Base-by-base conservation (phyloP, 1,139 yeast species). In the Suhomyces bolitotheri region DNA sequence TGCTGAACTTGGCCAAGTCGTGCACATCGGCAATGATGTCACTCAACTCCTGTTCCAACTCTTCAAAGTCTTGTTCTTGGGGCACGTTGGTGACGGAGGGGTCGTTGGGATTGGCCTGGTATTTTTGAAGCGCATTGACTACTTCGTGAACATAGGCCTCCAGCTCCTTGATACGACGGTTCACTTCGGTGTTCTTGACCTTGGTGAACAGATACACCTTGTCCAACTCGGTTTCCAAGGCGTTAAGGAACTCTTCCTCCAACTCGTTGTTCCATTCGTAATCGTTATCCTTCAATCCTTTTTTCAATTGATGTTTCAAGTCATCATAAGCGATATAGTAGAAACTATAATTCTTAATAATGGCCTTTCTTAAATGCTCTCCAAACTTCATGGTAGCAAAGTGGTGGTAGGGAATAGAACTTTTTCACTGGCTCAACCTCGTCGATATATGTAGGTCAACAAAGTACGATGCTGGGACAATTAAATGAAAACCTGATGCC, bases 11-110 rank as follows among this genome's bases (percentile, higher is more conserved):
- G 47, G 96, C 96, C 55, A 92, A 74, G 62, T 92, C 98, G 54
- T 92, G 97, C 31, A 92, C 97, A 64, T 90, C 97, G 20, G 97
- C 97, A 61, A 92, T 90, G 48, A 92, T 82, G 52, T 90, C 97
- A 37, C 90, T 80, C 49, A 92, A 71, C 55, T 89, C 97, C 48
- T 86, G 94, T 63, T 92, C 97, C 50, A 92, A 73, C 41, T 82
- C 88, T 51, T 88, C 94, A 54, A 89, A 92, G 55, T 87, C 95
- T 57, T 85, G 87, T 54, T 89, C 96, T 40, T 72, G 68, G 5
- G 76, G 76, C 25, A 68, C 67, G 22, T 39, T 43, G n/a, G 56
- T 60, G 47, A 51, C 56, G 51, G 39, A 66, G 3, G 43, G 31
- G 33, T 43, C 36, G 36, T 35, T 22, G 21, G 41, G 38, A 28